Conservation (phyloP, 164 flowering plant genomes). For the Pachysandra terminalis region DNA sequence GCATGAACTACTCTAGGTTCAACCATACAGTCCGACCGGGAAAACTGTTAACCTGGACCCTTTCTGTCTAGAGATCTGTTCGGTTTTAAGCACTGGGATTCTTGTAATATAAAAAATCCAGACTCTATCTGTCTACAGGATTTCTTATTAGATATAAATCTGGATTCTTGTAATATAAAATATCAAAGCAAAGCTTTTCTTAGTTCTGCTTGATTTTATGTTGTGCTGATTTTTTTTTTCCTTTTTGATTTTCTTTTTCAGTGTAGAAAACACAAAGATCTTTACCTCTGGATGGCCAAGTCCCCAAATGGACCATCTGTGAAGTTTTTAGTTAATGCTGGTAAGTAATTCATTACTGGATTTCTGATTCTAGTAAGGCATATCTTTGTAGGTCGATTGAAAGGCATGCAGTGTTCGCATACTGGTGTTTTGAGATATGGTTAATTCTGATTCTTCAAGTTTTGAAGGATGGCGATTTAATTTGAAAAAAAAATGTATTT, state of each 20-base stretch:
- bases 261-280: slow-evolving; percentile 96
- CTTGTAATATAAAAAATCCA: too few species aligned
- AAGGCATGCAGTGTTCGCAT: neutral
- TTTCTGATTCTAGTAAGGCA: neutral
- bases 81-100: neutral
- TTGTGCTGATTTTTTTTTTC: slow-evolving; percentile 1
- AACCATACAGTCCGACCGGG: too few species aligned
- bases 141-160: neutral
- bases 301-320: slow-evolving; percentile 95
- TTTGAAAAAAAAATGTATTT: neutral
- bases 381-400: neutral
- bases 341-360: slow-evolving; percentile 27
- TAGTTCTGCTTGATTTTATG: neutral
- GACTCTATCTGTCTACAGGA: too few species aligned
- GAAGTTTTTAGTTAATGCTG: slow-evolving; percentile 91
- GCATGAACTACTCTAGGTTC: too few species aligned
- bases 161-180: too few species aligned
- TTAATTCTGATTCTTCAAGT: neutral
- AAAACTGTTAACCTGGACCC: too few species aligned
- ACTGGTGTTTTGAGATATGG: neutral
- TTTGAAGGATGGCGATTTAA: neutral
- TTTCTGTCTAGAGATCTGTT: too few species aligned
- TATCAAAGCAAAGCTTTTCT: neutral
- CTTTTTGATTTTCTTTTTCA: slow-evolving; percentile 24
- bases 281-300: slow-evolving; percentile 95